A percentile compares a stretch with the other conserved stretches of the same genome.
phyloP scores from a whole-genome alignment of 768 basidiomycete species.

The Russula dissimulans region DNA sequence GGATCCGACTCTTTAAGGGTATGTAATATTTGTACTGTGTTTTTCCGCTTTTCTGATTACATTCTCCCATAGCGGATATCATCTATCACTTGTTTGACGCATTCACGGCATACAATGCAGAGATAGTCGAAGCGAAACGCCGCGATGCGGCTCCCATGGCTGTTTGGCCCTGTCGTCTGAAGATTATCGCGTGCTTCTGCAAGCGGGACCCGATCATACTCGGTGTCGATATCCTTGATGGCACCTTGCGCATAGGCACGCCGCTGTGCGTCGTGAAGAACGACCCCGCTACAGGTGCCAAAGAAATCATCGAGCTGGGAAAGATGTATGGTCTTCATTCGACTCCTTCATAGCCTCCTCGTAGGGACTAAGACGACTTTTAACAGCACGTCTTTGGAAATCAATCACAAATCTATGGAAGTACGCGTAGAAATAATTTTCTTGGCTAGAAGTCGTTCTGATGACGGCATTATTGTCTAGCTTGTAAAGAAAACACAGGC shows the following conservation, averaged over 20 bases:
- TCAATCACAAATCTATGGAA: conserved; percentile 87
- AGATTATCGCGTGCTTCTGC: conserved; percentile 88
- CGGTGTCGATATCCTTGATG: conserved; percentile 93
- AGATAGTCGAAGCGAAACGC: conserved; percentile 87
- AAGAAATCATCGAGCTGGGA: conserved; percentile 84
- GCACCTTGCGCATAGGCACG: conserved; percentile 82
- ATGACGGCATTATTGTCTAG: conserved; percentile 30
- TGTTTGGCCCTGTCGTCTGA: conserved; percentile 93
- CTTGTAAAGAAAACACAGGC: conserved; percentile 88
- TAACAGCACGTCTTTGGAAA: conserved; percentile 84
- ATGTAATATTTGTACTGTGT: conserved; percentile 8
- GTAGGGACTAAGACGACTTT: conserved; percentile 1
- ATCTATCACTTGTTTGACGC: conserved; percentile 98
- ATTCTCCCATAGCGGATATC: conserved; percentile 66
- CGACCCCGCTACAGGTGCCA: conserved; percentile 82
- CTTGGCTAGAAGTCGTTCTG: background rate
- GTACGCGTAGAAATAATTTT: conserved; percentile 32
- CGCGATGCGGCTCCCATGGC: conserved; percentile 89
- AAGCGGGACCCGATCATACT: conserved; percentile 97
- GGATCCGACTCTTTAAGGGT: conserved; percentile 93
- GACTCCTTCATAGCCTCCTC: background rate
- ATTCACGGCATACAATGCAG: conserved; percentile 88
- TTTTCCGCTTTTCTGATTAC: background rate
- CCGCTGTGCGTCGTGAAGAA: conserved; percentile 90
- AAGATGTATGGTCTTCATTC: conserved; percentile 62